Evolutionary conservation across 2,329 filamentous ascomycete genomes (phyloP), one percentile per base, ranked within the genome.

Genomic region (Raffaelea deltoideospora): DNA sequence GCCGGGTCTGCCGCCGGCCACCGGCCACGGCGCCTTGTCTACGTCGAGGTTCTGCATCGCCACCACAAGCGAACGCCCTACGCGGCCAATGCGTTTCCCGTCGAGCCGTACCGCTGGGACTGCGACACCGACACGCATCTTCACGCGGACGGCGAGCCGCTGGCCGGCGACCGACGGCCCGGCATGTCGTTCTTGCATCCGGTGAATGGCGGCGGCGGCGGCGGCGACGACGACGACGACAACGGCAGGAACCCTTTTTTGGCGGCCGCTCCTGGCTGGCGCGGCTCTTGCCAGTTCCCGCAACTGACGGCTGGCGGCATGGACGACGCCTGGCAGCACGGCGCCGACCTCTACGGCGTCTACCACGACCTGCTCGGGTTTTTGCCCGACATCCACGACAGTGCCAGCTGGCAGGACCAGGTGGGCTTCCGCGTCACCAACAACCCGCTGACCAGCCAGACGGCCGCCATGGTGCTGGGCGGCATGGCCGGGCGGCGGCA

Each of bases 21-120:
- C 67, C n/a, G 61, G 75, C 47, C 31, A 22, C 28, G 5, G 28
- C 10, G 28, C 9, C 59, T 90, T 35, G 58, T 68, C 48, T 88
- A 87, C 51, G 81, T 88, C 8, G 82, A 88, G 57, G 60, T 87
- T 48, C 74, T 81, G 34, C 83, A 90, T 50, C 71, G 84, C 35
- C 84, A 90, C 52, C 83, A 90, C 56, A 90, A 90, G 52, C 72
- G 84, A 18, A 90, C 82, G 0, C 82, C 82, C 0, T 90, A 90
- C 52, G 71, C 79, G 2, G 65, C 68, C 37, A 92, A 90, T 51
- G 72, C 75, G 0, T 88, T 90, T 47, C 82, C 82, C 0, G 60
- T 70, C 1, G 84, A 90, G 52, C 59, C 71, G 0, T 81, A 83
- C 50, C 58, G 61, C 15, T 90, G 82, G 83, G 56, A 78, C 50